Evolutionary conservation across 1,139 yeast species (phyloP).

Genomic region (Pichia sp.): DNA sequence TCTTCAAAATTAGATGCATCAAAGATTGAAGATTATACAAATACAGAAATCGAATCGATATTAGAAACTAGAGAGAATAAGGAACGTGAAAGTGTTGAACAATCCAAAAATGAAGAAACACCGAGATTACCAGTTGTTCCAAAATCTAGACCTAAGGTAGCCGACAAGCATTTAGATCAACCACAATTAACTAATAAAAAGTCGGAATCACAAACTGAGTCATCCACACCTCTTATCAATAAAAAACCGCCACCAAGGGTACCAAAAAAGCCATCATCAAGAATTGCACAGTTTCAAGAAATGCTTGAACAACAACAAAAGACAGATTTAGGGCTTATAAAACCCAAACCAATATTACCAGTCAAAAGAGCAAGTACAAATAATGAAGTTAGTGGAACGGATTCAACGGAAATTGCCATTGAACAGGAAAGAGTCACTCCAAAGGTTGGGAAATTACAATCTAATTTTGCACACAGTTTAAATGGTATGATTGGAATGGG

Average conservation of each 20-base stretch:
- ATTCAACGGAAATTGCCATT: neutral
- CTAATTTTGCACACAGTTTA: slow-evolving; percentile 48
- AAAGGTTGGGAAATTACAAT: slow-evolving; percentile 23
- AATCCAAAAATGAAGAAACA: neutral
- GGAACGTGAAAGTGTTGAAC: neutral
- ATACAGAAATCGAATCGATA: neutral
- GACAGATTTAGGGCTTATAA: slow-evolving; percentile 21
- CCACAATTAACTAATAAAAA: neutral
- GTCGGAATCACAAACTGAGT: neutral
- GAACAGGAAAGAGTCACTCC: neutral
- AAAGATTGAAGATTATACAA: neutral
- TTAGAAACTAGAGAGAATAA: too few relatives aligned
- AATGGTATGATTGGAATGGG: slow-evolving; percentile 57
- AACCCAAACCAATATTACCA: slow-evolving; percentile 18
- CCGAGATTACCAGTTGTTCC: neutral
- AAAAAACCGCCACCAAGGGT: slow-evolving; percentile 53
- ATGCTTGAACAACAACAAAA: slow-evolving; percentile 49
- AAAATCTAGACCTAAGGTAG: neutral
- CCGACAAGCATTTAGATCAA: neutral
- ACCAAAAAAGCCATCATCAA: slow-evolving; percentile 70
- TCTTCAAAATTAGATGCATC: neutral
- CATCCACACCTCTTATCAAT: neutral
- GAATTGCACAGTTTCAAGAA: slow-evolving; percentile 74
- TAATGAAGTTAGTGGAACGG: neutral
- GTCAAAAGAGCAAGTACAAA: slow-evolving; percentile 9